phyloP scores from a whole-genome alignment of 345 rosid genomes.

The Brassica carinata region DNA sequence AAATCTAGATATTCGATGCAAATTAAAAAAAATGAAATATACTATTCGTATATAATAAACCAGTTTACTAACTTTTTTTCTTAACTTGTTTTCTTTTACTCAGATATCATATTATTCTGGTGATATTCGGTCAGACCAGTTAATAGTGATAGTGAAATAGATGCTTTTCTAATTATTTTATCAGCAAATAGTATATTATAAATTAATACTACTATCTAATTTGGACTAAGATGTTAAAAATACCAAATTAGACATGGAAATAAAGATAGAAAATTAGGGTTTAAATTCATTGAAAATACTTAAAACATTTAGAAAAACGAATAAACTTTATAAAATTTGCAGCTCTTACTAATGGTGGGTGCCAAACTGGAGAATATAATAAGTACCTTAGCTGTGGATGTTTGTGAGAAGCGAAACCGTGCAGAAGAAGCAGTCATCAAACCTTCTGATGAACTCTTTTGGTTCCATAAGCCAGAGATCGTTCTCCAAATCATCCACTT shows the following conservation, averaged over 20 bases:
- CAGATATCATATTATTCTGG: neutral
- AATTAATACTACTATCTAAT: neutral
- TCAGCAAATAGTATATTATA: neutral
- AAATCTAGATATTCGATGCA: conserved; percentile 8
- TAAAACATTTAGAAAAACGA: neutral
- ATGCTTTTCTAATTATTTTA: neutral
- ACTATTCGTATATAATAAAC: neutral
- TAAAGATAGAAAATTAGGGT: too few species aligned
- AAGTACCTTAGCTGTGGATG: conserved; percentile 56
- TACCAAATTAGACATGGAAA: neutral
- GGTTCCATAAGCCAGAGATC: conserved; percentile 60
- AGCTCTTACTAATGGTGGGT: conserved; percentile 83
- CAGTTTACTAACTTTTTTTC: neutral
- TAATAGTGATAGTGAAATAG: neutral
- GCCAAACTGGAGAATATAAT: conserved; percentile 79
- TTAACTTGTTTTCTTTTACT: neutral
- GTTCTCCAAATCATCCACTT: conserved; percentile 76
- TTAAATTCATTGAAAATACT: too few species aligned
- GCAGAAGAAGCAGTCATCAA: conserved; percentile 50
- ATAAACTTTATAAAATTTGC: too few species aligned
- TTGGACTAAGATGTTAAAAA: neutral
- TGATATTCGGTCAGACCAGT: neutral
- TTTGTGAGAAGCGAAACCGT: conserved; percentile 14
- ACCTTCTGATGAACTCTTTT: conserved; percentile 78
- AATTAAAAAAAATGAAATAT: neutral